phyloP scores from a whole-genome alignment of 495 filamentous ascomycete genomes.

The Amniculicola lignicola region DNA sequence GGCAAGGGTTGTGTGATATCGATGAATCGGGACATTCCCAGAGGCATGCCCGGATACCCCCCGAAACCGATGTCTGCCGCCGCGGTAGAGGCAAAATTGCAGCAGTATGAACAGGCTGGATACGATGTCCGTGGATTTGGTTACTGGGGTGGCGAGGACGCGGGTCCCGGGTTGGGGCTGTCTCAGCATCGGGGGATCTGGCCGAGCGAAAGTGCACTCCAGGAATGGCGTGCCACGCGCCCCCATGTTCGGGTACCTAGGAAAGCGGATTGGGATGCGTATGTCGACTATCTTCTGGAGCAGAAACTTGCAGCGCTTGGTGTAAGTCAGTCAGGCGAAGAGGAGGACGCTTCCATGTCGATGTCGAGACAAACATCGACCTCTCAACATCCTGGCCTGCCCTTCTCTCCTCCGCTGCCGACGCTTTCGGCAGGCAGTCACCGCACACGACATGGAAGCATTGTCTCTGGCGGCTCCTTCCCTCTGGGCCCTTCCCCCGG shows the following conservation, averaged over 20 bases:
- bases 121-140: slow-evolving; percentile 73
- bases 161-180: background rate
- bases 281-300: slow-evolving; percentile 76
- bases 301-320: slow-evolving; percentile 88
- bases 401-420: slow-evolving; percentile 72
- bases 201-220: slow-evolving; percentile 63
- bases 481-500: slow-evolving; percentile 33
- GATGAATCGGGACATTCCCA: slow-evolving; percentile 33
- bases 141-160: slow-evolving; percentile 6
- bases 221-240: slow-evolving; percentile 50
- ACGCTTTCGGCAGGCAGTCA: slow-evolving; percentile 63
- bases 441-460: slow-evolving; percentile 29
- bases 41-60: slow-evolving; percentile 33
- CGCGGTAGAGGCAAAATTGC: slow-evolving; percentile 64
- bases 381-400: slow-evolving; percentile 58
- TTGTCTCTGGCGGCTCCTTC: slow-evolving; percentile 33
- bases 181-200: slow-evolving; percentile 67
- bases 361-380: slow-evolving; percentile 59
- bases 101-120: slow-evolving; percentile 68
- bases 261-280: slow-evolving; percentile 72
- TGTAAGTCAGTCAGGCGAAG: slow-evolving; percentile 72
- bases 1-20: slow-evolving; percentile 39
- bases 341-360: slow-evolving; percentile 51
- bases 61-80: slow-evolving; percentile 57
- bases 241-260: slow-evolving; percentile 75